Percentiles rank a stretch among this genome's conserved stretches.
phyloP scores from a whole-genome alignment of 2,329 filamentous ascomycete genomes.

The Sporothrix humicola region DNA sequence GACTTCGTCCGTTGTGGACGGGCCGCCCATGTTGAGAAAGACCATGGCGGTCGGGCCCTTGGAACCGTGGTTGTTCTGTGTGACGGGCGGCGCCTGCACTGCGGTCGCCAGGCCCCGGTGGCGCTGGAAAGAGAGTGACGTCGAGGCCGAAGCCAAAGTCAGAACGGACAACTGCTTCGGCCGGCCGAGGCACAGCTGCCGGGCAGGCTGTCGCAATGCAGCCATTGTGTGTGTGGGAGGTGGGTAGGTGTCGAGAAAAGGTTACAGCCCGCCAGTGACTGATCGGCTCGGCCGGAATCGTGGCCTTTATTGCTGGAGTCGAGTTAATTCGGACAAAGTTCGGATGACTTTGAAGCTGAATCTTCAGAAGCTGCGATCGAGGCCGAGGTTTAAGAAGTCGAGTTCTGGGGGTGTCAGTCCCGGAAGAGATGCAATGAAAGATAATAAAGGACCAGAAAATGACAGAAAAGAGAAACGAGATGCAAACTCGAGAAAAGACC shows the following conservation, averaged over 20 bases:
- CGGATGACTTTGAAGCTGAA: not conserved
- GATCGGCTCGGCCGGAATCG: not conserved
- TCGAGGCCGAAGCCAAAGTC: not conserved
- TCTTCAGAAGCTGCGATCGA: not conserved
- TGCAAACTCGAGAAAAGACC: not conserved
- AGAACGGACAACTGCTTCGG: not conserved
- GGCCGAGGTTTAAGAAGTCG: constrained; percentile 4
- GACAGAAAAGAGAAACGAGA: not conserved
- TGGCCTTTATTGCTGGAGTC: not conserved
- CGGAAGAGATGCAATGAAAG: not conserved
- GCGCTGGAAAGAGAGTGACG: constrained; percentile 42
- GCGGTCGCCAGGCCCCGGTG: constrained; percentile 62
- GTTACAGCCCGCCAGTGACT: not conserved
- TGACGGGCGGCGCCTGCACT: constrained; percentile 70
- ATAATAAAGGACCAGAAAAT: not conserved
- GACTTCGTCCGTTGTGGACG: constrained; percentile 86
- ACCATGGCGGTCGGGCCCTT: constrained; percentile 95
- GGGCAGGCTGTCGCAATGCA: constrained; percentile 48
- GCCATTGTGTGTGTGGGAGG: constrained; percentile 25
- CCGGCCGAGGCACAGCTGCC: constrained; percentile 34
- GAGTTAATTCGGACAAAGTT: not conserved
- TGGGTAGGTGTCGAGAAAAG: not conserved
- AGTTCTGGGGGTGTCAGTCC: not conserved
- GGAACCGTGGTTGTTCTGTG: constrained; percentile 71
- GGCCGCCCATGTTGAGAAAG: constrained; percentile 98